Conservation (phyloP, 2,329 filamentous ascomycete species). For the Fusarium devonianum region DNA sequence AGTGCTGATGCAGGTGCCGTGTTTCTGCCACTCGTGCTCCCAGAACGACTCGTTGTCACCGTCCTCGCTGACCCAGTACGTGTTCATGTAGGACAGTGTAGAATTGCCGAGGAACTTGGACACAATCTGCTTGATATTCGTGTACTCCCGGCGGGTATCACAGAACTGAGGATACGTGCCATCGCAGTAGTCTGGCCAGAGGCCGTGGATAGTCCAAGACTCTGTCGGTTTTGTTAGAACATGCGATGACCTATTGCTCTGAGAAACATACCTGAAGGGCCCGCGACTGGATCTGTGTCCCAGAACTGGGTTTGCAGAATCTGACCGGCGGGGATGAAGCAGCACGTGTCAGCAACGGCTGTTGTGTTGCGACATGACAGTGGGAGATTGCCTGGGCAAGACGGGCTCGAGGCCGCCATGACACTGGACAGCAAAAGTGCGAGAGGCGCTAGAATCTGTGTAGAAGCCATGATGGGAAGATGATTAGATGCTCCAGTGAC, state of each 20-base stretch:
- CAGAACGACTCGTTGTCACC: conserved; percentile 72
- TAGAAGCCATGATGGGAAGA: conserved; percentile 19
- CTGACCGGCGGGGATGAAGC: conserved; percentile 75
- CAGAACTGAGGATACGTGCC: conserved; percentile 74
- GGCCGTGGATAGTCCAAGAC: conserved; percentile 78
- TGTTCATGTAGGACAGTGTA: conserved; percentile 71
- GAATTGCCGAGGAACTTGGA: conserved; percentile 58
- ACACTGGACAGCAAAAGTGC: conserved; percentile 10
- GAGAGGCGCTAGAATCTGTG: conserved; percentile 19
- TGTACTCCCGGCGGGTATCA: conserved; percentile 67
- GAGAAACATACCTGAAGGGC: conserved; percentile 54
- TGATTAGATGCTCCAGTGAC: neutral
- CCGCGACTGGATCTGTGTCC: conserved; percentile 71
- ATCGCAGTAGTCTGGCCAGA: conserved; percentile 73
- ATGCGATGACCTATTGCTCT: too few species aligned
- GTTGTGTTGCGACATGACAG: conserved; percentile 67
- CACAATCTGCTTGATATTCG: conserved; percentile 71
- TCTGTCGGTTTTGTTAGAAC: too few species aligned
- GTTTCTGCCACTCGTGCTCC: conserved; percentile 79
- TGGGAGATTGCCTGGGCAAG: conserved; percentile 31
- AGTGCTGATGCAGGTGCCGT: conserved; percentile 77
- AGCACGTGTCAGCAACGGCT: conserved; percentile 70
- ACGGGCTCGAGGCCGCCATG: conserved; percentile 18
- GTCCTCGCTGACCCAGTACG: conserved; percentile 74
- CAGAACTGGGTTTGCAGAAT: conserved; percentile 80